Evolutionary conservation across 1,284 basidiomycete genomes (phyloP).

Genomic region (Cutaneotrichosporon cavernicola): DNA sequence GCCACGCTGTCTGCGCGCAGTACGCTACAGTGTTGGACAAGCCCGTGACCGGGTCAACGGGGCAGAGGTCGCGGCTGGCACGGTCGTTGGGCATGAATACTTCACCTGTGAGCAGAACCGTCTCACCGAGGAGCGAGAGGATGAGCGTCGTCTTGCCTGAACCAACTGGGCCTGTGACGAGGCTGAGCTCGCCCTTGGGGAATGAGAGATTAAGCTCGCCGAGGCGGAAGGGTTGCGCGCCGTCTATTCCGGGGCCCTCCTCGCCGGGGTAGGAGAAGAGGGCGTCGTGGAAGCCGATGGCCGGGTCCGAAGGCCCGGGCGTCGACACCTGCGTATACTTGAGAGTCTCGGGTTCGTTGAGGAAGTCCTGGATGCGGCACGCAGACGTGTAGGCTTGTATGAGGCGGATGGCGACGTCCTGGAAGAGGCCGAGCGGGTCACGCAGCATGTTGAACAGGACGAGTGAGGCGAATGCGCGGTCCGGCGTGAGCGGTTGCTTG

Average conservation of each 20-base stretch:
- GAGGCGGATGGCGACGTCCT: conserved; percentile 54
- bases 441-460: conserved; percentile 58
- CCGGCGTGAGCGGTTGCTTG: conserved; percentile 43
- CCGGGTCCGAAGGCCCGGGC: conserved; percentile 47
- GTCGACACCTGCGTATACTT: conserved; percentile 58
- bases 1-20: conserved; percentile 58
- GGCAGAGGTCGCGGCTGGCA: conserved; percentile 48
- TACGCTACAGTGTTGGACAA: conserved; percentile 58
- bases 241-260: conserved; percentile 16
- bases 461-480: conserved; percentile 56
- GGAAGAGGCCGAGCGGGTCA: conserved; percentile 41
- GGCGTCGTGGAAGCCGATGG: conserved; percentile 58
- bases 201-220: conserved; percentile 55
- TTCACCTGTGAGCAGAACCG: conserved; percentile 55
- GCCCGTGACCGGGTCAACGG: conserved; percentile 54
- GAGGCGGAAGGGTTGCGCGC: conserved; percentile 51
- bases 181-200: conserved; percentile 51
- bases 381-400: conserved; percentile 55
- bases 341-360: conserved; percentile 59
- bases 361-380: conserved; percentile 53
- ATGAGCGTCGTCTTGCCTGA: conserved; percentile 70
- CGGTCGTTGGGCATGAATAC: conserved; percentile 58
- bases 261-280: conserved; percentile 46
- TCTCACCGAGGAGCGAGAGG: conserved; percentile 60
- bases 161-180: conserved; percentile 56